Base-by-base conservation (phyloP, 163 green algal species). In the Scenedesmus sp. region DNA sequence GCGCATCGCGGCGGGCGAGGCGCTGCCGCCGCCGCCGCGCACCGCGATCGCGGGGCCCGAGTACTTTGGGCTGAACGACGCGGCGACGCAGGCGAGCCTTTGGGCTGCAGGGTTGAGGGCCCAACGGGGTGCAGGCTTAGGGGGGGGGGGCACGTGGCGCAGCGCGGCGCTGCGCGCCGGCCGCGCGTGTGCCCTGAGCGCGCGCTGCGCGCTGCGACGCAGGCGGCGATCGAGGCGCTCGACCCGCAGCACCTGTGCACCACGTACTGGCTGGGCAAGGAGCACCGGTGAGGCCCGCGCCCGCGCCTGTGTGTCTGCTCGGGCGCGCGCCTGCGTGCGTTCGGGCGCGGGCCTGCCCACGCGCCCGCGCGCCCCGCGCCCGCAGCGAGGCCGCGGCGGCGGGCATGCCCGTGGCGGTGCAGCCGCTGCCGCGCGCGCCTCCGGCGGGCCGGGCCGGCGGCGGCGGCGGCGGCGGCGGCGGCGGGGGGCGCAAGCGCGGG, bases 31-130 rank as follows among this genome's bases (percentile, higher is more conserved):
- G 26, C 91, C 94, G 9, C 94, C 94, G 48, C 95, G 95, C 83
- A 98, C 94, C 28, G 94, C 94, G 62, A 98, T 98, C 48, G 92
- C 94, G 0, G 93, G 86, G 0, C 92, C 94, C 22, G 94, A 97
- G 80, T 98, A 97, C 87, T 98, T 98, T 92, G 94, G 94, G 0
- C 81, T 98, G 24, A 97, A 95, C 78, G 89, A 96, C 80, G 77
- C 78, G 13, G 87, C 94, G 53, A n/a, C n/a, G n/a, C n/a, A 85
- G 93, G 45, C 44, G 10, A 63, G n/a, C n/a, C n/a, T n/a, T n/a
- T n/a, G n/a, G n/a, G n/a, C n/a, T n/a, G n/a, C 13, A 13, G 45
- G 45, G 13, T 53, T 53, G 13, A 15, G 45, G 45, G 45, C 45
- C 45, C 13, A 15, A 22, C 15, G 45, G 13, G 45, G 14, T 14